phyloP scores from a whole-genome alignment of 2,329 filamentous ascomycete species.

The Talaromyces albobiverticillius region DNA sequence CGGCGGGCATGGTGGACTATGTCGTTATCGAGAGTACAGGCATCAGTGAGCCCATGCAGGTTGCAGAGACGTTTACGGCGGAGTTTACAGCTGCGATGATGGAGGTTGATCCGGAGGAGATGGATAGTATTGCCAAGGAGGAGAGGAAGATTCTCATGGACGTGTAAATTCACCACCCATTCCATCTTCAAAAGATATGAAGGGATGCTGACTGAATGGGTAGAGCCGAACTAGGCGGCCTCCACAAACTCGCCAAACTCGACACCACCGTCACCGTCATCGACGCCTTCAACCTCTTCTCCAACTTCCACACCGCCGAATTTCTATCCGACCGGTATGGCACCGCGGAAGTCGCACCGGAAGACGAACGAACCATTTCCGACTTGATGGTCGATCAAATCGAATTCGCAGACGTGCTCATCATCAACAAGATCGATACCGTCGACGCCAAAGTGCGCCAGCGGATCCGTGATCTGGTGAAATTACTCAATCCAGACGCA shows the following conservation, averaged over 20 bases:
- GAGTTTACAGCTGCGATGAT: slow-evolving; percentile 51
- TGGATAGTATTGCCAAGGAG: slow-evolving; percentile 33
- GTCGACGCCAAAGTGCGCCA: slow-evolving; percentile 48
- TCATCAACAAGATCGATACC: slow-evolving; percentile 68
- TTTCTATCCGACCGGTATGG: slow-evolving; percentile 62
- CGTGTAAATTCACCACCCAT: slow-evolving; percentile 36
- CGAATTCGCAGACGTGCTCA: slow-evolving; percentile 71
- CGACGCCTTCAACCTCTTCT: slow-evolving; percentile 69
- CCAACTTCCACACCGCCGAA: slow-evolving; percentile 69
- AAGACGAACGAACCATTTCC: slow-evolving; percentile 71
- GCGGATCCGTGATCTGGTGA: slow-evolving; percentile 54
- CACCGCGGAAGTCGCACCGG: slow-evolving; percentile 57
- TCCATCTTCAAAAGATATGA: slow-evolving; percentile 19
- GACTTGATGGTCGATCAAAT: slow-evolving; percentile 76
- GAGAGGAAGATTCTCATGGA: slow-evolving; percentile 45
- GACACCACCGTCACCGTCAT: slow-evolving; percentile 72
- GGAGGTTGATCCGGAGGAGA: slow-evolving; percentile 44
- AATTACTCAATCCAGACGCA: slow-evolving; percentile 63
- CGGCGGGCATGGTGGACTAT: slow-evolving; percentile 62
- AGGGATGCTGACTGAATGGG: slow-evolving; percentile 7
- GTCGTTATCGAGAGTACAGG: slow-evolving; percentile 70
- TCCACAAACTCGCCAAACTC: slow-evolving; percentile 63
- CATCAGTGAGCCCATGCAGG: slow-evolving; percentile 70
- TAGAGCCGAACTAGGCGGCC: slow-evolving; percentile 57
- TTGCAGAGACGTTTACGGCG: slow-evolving; percentile 68